Evolutionary conservation across 1,139 yeast genomes (phyloP), one percentile per base, ranked within the genome.

Genomic region (Saccharomyces hybrid): DNA sequence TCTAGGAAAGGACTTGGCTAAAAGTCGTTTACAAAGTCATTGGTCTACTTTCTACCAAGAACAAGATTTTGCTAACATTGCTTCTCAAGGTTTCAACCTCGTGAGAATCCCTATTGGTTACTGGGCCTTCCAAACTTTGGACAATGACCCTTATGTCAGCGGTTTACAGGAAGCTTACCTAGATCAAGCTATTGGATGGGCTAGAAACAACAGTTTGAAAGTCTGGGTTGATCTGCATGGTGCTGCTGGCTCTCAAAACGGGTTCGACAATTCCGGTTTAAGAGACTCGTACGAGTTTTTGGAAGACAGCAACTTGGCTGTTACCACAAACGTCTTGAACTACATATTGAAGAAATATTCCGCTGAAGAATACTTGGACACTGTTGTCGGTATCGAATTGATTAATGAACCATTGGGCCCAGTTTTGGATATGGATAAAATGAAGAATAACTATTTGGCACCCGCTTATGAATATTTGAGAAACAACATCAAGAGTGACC

Each of bases 161-260:
- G 97, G 97, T 27, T 90, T 90, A 46, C 97, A 90, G 73, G 82
- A 78, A 54, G 67, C 72, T 16, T 88, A 86, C 69, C 74, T 91
- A 57, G 90, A 87, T 63, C 74, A 77, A 62, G 96, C 97, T 7
- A 74, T 91, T 52, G 78, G 72, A 25, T 91, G 97, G 97, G 82
- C 88, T 51, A 72, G 81, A 54, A 73, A 76, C 23, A 65, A 83
- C 62, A 79, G 78, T 50, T 70, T 91, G 62, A 83, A 86, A 68
- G 95, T 82, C 26, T 89, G 97, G 97, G 78, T 91, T 54, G 99
- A 91, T 70, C 75, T 91, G 63, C 99, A 91, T 70, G 98, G 98
- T 56, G 95, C 89, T 28, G 95, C 97, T 50, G 98, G 97, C n/a
- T 87, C 96, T 25, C 98, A 91, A 73, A 91, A 91, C 69, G 97